phyloP scores from a whole-genome alignment of 2,329 filamentous ascomycete species.

The Diaporthe aspalathi region DNA sequence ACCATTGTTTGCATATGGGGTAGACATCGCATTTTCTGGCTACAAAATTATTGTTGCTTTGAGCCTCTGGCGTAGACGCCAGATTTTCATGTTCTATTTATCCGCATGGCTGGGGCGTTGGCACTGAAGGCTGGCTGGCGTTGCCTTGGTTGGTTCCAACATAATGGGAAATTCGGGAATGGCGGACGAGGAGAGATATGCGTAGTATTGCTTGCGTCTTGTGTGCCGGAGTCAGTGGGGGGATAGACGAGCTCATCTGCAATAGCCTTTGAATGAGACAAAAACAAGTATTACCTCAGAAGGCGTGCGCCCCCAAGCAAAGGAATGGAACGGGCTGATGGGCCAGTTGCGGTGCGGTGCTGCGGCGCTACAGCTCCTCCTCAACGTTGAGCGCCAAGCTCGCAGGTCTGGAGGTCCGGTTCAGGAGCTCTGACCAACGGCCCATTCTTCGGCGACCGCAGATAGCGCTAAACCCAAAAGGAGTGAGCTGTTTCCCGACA shows the following conservation, averaged over 20 bases:
- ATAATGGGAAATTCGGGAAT: slow-evolving; percentile 24
- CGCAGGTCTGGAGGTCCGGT: slow-evolving; percentile 14
- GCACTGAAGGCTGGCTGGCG: slow-evolving; percentile 16
- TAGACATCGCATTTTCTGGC: slow-evolving; percentile 36
- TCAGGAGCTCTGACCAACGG: slow-evolving; percentile 32
- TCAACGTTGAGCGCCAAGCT: slow-evolving; percentile 28
- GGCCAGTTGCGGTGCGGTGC: neutral
- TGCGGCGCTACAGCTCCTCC: neutral
- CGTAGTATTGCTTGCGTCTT: slow-evolving; percentile 22
- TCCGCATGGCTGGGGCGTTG: slow-evolving; percentile 39
- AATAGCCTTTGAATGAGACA: slow-evolving; percentile 31
- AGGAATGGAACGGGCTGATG: neutral
- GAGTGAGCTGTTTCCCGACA: slow-evolving; percentile 38
- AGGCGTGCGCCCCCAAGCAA: neutral
- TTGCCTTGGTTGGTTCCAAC: slow-evolving; percentile 24
- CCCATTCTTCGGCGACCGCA: slow-evolving; percentile 26
- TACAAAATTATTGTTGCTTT: slow-evolving; percentile 35
- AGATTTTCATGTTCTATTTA: slow-evolving; percentile 29
- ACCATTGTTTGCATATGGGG: slow-evolving; percentile 34
- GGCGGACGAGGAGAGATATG: slow-evolving; percentile 4
- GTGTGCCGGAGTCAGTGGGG: slow-evolving; percentile 19
- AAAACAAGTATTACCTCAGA: slow-evolving; percentile 2
- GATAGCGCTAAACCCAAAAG: slow-evolving; percentile 31
- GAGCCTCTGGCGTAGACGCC: slow-evolving; percentile 9
- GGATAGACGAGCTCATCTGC: slow-evolving; percentile 26